Evolutionary conservation across 2,329 filamentous ascomycete species (phyloP).

Genomic region (Beauveria caledonica): DNA sequence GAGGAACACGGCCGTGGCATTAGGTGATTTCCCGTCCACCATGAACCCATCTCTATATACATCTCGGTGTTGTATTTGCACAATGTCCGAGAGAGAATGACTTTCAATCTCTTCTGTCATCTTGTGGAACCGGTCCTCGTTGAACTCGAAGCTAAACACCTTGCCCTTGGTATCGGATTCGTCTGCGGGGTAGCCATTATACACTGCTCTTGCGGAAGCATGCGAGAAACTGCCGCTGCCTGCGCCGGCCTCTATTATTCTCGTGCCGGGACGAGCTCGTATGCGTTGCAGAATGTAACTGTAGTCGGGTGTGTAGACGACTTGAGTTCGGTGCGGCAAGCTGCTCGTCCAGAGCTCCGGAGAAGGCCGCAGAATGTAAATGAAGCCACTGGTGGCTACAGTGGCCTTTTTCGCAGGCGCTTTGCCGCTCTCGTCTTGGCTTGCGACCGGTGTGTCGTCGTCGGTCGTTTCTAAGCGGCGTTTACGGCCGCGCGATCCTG

Average conservation of each 20-base stretch:
- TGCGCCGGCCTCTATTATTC: slow-evolving; percentile 71
- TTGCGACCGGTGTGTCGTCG: slow-evolving; percentile 28
- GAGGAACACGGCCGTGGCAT: slow-evolving; percentile 65
- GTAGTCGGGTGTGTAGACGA: slow-evolving; percentile 81
- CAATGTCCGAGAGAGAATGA: slow-evolving; percentile 57
- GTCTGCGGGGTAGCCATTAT: slow-evolving; percentile 56
- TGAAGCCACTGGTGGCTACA: slow-evolving; percentile 58
- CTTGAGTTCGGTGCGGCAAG: slow-evolving; percentile 73
- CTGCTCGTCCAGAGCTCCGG: slow-evolving; percentile 77
- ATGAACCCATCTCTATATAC: slow-evolving; percentile 71
- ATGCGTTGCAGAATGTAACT: slow-evolving; percentile 75
- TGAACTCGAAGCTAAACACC: slow-evolving; percentile 78
- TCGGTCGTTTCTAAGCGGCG: slow-evolving; percentile 42
- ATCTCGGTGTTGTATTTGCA: slow-evolving; percentile 68
- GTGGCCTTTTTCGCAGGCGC: slow-evolving; percentile 38
- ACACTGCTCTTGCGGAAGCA: slow-evolving; percentile 66
- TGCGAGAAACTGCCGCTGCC: slow-evolving; percentile 82
- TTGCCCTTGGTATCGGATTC: slow-evolving; percentile 46
- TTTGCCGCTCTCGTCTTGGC: slow-evolving; percentile 28
- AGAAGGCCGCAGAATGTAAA: slow-evolving; percentile 70
- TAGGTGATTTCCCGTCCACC: slow-evolving; percentile 49
- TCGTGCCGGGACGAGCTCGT: slow-evolving; percentile 62
- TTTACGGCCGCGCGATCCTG: slow-evolving; percentile 75
- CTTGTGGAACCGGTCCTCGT: slow-evolving; percentile 62
- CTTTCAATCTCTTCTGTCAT: slow-evolving; percentile 61